Evolutionary conservation across 306 rosid genomes (phyloP).

Genomic region (Astragalus glycyphyllos): DNA sequence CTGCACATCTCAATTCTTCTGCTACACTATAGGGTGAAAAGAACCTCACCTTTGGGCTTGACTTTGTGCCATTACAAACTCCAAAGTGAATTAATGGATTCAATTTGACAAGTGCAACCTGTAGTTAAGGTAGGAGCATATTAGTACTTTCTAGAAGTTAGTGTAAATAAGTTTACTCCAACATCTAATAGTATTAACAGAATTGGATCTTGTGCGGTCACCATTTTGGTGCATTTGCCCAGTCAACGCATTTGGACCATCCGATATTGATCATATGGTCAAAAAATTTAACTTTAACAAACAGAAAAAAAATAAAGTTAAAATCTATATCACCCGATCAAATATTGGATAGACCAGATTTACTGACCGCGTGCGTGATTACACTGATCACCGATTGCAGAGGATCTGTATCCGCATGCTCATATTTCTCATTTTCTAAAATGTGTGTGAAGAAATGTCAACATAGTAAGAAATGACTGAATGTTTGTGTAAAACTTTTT

Average conservation of each 20-base stretch:
- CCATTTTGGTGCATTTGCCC: no score
- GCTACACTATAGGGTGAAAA: slow-evolving; percentile 70
- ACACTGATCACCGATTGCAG: no score
- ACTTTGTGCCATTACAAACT: slow-evolving; percentile 73
- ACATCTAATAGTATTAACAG: background rate
- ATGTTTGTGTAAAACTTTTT: background rate
- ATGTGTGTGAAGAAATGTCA: no score
- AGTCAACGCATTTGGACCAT: no score
- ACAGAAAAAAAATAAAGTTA: no score
- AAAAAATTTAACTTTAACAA: background rate
- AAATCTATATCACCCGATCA: no score
- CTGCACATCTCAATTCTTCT: slow-evolving; percentile 74
- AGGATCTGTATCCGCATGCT: no score
- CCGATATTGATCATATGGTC: background rate
- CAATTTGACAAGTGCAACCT: slow-evolving; percentile 66
- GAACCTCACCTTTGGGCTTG: slow-evolving; percentile 78
- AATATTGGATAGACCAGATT: no score
- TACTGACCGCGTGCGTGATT: no score
- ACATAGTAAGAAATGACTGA: background rate
- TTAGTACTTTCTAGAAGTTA: background rate
- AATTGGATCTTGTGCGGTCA: no score
- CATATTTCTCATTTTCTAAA: no score
- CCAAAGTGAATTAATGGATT: slow-evolving; percentile 86
- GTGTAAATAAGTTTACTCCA: background rate
- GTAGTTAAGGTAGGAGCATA: slow-evolving; percentile 24